phyloP scores from a whole-genome alignment of 441 rosid genomes.

The Erodium texanum region DNA sequence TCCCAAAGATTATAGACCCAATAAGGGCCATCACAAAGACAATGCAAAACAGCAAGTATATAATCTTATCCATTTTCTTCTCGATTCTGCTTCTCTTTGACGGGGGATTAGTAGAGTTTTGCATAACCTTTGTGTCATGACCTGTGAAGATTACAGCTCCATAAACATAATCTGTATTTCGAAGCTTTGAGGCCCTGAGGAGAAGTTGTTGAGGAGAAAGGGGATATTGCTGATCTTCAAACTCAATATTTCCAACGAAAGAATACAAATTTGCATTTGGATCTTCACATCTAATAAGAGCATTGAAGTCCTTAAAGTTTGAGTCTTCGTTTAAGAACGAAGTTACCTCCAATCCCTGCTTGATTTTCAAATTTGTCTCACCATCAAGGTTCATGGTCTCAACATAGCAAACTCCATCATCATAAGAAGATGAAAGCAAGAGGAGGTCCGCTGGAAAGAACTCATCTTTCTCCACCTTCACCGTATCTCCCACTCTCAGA shows the following conservation, averaged over 20 bases:
- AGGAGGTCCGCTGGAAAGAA: slow-evolving; percentile 68
- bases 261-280: slow-evolving; percentile 67
- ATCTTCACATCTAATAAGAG: slow-evolving; percentile 54
- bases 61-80: slow-evolving; percentile 56
- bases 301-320: slow-evolving; percentile 39
- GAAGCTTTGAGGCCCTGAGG: slow-evolving; percentile 58
- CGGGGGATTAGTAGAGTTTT: slow-evolving; percentile 58
- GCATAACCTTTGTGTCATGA: slow-evolving; percentile 68
- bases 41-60: slow-evolving; percentile 43
- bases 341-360: slow-evolving; percentile 55
- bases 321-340: slow-evolving; percentile 42
- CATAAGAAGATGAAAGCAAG: slow-evolving; percentile 52
- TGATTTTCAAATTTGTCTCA: slow-evolving; percentile 62
- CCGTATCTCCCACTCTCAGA: slow-evolving; percentile 59
- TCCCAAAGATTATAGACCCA: slow-evolving; percentile 53
- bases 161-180: slow-evolving; percentile 59
- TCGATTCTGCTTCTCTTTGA: slow-evolving; percentile 63
- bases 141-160: slow-evolving; percentile 70
- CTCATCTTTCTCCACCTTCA: slow-evolving; percentile 57
- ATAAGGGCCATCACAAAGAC: slow-evolving; percentile 33
- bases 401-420: slow-evolving; percentile 58
- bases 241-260: slow-evolving; percentile 46
- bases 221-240: slow-evolving; percentile 39
- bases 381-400: slow-evolving; percentile 80
- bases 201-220: slow-evolving; percentile 63